These are phyloP conservation scores for Oryza nivara DNA, from an alignment of 176 grass and related monocot species.

Conservation along the genomic window DNA sequence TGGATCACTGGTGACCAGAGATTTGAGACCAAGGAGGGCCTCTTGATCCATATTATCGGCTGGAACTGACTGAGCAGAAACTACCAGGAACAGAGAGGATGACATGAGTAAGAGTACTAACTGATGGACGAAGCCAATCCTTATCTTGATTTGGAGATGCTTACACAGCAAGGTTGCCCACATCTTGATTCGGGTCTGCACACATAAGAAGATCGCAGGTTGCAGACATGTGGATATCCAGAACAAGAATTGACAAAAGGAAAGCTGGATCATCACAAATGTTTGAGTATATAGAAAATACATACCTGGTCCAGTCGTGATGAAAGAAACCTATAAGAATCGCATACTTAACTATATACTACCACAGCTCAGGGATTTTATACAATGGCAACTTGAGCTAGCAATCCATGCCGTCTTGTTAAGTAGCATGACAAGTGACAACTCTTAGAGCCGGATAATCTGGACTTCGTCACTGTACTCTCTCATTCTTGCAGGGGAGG, in stretches of 20 bases:
- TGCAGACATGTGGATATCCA: background rate
- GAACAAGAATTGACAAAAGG: background rate
- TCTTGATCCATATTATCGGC: background rate
- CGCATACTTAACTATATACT: no score
- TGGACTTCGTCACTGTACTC: no score
- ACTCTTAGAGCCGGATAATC: no score
- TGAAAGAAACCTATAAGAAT: background rate
- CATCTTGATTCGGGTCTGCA: background rate
- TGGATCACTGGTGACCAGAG: conserved; percentile 31
- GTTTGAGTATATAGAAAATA: background rate
- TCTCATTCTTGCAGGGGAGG: background rate
- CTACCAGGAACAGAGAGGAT: background rate
- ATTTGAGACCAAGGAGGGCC: conserved; percentile 35
- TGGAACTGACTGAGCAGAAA: background rate
- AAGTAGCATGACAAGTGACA: background rate
- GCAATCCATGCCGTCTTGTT: background rate
- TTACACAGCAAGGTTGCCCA: background rate
- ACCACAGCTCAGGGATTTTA: background rate
- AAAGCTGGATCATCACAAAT: no score
- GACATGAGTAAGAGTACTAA: background rate
- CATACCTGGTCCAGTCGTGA: background rate
- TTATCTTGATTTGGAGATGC: background rate
- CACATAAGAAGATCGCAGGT: background rate
- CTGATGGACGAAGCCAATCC: background rate
- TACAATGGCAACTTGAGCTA: background rate